A percentile compares a stretch with the other conserved stretches of the same genome.
Evolutionary conservation across 495 filamentous ascomycete species (phyloP).

Genomic region (Penicillium bialowiezense): DNA sequence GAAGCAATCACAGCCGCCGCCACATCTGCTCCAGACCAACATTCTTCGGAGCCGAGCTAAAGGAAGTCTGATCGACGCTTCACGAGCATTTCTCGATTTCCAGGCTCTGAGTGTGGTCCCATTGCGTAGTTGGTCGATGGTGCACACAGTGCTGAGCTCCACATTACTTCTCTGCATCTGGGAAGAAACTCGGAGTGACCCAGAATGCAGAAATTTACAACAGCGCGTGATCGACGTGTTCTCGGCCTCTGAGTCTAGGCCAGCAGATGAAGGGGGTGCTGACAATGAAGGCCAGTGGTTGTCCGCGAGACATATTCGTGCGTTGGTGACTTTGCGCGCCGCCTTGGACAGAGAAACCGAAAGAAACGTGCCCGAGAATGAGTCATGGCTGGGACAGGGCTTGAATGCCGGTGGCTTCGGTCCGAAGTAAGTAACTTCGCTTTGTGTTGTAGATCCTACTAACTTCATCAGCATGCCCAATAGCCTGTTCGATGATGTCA

Average conservation of each 20-base stretch:
- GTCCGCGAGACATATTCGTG: constrained; percentile 33
- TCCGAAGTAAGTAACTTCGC: constrained; percentile 6
- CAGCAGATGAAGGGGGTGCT: constrained; percentile 8
- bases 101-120: constrained; percentile 34
- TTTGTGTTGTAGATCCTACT: neutral
- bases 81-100: constrained; percentile 34
- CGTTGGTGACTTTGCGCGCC: constrained; percentile 29
- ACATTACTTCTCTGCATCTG: constrained; percentile 38
- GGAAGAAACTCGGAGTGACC: constrained; percentile 36
- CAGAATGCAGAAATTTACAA: constrained; percentile 32
- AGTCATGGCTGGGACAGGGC: constrained; percentile 1
- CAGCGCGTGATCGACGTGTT: constrained; percentile 35
- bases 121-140: constrained; percentile 37
- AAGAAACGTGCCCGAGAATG: neutral
- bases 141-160: constrained; percentile 36
- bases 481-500: constrained; percentile 9
- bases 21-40: constrained; percentile 6
- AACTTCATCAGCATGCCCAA: constrained; percentile 1
- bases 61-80: constrained; percentile 29
- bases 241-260: constrained; percentile 19
- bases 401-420: neutral
- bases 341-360: constrained; percentile 18
- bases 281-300: constrained; percentile 30
- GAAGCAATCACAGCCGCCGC: constrained; percentile 12
- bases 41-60: constrained; percentile 25